Evolutionary conservation across 2,329 filamentous ascomycete genomes (phyloP).

Genomic region (Pseudogymnoascus sp.): DNA sequence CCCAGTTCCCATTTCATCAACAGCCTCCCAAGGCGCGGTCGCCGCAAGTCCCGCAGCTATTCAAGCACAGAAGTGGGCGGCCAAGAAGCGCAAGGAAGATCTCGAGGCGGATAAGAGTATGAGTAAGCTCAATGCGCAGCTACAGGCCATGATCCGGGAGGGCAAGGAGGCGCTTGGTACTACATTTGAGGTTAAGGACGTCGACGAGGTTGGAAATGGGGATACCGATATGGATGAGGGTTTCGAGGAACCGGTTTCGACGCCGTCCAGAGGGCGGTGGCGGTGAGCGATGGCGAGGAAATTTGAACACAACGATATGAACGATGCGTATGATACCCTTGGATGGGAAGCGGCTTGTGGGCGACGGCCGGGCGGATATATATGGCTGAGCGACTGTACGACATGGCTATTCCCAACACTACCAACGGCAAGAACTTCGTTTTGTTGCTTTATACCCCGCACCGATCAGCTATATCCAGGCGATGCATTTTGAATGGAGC

Average conservation of each 20-base stretch:
- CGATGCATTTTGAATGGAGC: neutral
- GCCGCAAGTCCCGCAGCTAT: slow-evolving; percentile 34
- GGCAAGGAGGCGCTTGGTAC: slow-evolving; percentile 80
- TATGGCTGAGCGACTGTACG: neutral
- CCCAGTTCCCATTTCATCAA: slow-evolving; percentile 1
- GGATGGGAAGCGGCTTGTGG: neutral
- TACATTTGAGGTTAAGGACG: slow-evolving; percentile 53
- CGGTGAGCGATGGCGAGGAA: neutral
- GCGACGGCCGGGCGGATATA: neutral
- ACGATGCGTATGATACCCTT: slow-evolving; percentile 6
- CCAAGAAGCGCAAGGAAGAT: slow-evolving; percentile 65
- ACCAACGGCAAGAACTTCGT: neutral
- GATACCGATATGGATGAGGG: slow-evolving; percentile 7
- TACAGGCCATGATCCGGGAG: slow-evolving; percentile 82
- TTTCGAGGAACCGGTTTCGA: neutral
- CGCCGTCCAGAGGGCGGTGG: neutral
- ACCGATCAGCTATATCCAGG: neutral
- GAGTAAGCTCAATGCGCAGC: slow-evolving; percentile 66
- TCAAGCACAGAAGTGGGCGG: slow-evolving; percentile 68
- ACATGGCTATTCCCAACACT: neutral
- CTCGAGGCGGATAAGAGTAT: slow-evolving; percentile 73
- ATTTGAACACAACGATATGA: slow-evolving; percentile 1
- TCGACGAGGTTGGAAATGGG: slow-evolving; percentile 5
- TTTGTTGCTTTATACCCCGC: neutral
- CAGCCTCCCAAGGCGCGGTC: neutral